Evolutionary conservation across 2,329 filamentous ascomycete species (phyloP).

Genomic region (Diaporthe helianthi): DNA sequence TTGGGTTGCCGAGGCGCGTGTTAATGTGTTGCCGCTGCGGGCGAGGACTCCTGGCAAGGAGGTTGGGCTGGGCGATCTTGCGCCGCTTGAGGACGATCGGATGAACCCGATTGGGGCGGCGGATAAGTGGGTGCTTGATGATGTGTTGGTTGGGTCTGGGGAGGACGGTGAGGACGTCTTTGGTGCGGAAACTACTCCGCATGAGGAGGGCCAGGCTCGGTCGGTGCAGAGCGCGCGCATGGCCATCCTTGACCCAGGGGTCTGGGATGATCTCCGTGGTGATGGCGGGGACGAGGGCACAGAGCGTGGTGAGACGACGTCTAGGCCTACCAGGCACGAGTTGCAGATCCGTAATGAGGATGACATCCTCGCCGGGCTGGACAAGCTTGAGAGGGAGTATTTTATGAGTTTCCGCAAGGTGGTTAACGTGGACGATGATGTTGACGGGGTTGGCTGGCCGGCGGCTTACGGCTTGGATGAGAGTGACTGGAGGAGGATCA

Average conservation of each 20-base stretch:
- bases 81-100: neutral
- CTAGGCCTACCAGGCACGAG: neutral
- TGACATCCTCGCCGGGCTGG: slow-evolving; percentile 18
- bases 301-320: neutral
- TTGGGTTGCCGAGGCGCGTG: neutral
- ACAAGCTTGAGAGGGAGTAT: neutral
- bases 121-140: slow-evolving; percentile 21
- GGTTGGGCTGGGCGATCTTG: slow-evolving; percentile 1
- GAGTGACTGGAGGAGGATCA: neutral
- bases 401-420: neutral
- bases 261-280: slow-evolving; percentile 11
- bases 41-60: neutral
- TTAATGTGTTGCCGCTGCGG: slow-evolving; percentile 3
- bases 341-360: slow-evolving; percentile 25
- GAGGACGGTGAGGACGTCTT: no score
- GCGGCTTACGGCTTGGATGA: neutral
- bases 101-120: neutral
- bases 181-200: neutral
- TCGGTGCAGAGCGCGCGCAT: neutral
- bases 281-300: neutral
- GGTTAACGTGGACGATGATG: neutral
- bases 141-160: no score
- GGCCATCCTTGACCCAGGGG: slow-evolving; percentile 21
- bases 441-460: neutral
- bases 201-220: neutral